Percentiles rank a stretch among this genome's conserved stretches.
Evolutionary conservation across 805 yeast genomes (phyloP).

Genomic region (Kazachstania kunashirensis): DNA sequence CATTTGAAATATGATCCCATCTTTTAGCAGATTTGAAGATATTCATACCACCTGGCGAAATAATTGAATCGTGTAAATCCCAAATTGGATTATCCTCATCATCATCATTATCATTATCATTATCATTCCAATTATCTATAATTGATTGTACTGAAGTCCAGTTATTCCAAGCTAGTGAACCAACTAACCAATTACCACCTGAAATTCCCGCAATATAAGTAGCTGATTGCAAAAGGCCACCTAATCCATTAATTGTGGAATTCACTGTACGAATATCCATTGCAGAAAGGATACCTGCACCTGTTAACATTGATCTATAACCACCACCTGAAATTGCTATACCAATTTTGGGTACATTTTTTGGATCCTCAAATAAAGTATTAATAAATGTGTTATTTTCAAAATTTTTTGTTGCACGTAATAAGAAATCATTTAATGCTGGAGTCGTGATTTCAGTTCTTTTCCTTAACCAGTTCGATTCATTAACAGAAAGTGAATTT

Average conservation of each 20-base stretch:
- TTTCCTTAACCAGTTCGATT: constrained; percentile 40
- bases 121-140: constrained; percentile 26
- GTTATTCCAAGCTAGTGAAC: constrained; percentile 57
- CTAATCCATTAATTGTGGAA: constrained; percentile 47
- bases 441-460: constrained; percentile 37
- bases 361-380: constrained; percentile 15
- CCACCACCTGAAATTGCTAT: constrained; percentile 80
- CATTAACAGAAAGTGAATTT: constrained; percentile 34
- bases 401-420: constrained; percentile 29
- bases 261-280: constrained; percentile 64
- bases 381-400: constrained; percentile 12
- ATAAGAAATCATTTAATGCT: constrained; percentile 37
- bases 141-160: constrained; percentile 64
- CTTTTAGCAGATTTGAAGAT: constrained; percentile 40
- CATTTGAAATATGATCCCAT: constrained; percentile 45
- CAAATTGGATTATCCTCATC: constrained; percentile 59
- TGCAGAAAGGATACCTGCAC: constrained; percentile 78
- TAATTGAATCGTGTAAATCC: constrained; percentile 55
- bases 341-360: constrained; percentile 39
- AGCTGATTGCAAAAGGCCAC: constrained; percentile 63
- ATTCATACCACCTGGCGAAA: constrained; percentile 55
- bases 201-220: constrained; percentile 69
- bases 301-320: constrained; percentile 76
- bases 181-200: constrained; percentile 79
- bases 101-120: constrained; percentile 24